Evolutionary conservation across 1,139 yeast genomes (phyloP).

Genomic region (Debaryomyces robertsiae): DNA sequence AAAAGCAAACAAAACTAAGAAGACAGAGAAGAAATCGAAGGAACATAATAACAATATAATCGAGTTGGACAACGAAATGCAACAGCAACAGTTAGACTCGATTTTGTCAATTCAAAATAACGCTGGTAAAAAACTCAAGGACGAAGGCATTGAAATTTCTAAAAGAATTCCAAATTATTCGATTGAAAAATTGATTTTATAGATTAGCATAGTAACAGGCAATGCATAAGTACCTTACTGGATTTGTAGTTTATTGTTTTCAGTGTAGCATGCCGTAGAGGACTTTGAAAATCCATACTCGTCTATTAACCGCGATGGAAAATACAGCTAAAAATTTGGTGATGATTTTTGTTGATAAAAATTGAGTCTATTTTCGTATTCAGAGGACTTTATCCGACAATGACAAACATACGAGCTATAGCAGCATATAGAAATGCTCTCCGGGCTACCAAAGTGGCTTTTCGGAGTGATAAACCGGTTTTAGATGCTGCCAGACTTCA

Average conservation of each 20-base stretch:
- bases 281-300: neutral
- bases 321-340: slow-evolving; percentile 4
- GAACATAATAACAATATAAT: slow-evolving; percentile 19
- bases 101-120: slow-evolving; percentile 40
- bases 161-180: slow-evolving; percentile 54
- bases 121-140: slow-evolving; percentile 30
- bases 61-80: slow-evolving; percentile 22
- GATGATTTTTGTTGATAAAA: too few species aligned
- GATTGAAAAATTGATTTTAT: slow-evolving; percentile 50
- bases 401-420: slow-evolving; percentile 29
- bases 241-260: neutral
- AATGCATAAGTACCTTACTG: neutral
- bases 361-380: neutral
- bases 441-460: slow-evolving; percentile 72
- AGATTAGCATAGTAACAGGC: slow-evolving; percentile 15
- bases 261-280: neutral
- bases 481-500: slow-evolving; percentile 64
- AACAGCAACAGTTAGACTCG: slow-evolving; percentile 38
- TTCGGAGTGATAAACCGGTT: slow-evolving; percentile 56
- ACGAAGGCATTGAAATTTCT: slow-evolving; percentile 33
- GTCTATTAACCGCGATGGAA: slow-evolving; percentile 3
- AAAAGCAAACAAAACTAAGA: slow-evolving; percentile 24
- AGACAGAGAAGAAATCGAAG: slow-evolving; percentile 4
- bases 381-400: neutral
- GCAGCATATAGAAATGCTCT: slow-evolving; percentile 69